These are phyloP conservation scores for Globisporangium alternatum DNA, from an alignment of 352 stramenopile species.

Conservation along the genomic window DNA sequence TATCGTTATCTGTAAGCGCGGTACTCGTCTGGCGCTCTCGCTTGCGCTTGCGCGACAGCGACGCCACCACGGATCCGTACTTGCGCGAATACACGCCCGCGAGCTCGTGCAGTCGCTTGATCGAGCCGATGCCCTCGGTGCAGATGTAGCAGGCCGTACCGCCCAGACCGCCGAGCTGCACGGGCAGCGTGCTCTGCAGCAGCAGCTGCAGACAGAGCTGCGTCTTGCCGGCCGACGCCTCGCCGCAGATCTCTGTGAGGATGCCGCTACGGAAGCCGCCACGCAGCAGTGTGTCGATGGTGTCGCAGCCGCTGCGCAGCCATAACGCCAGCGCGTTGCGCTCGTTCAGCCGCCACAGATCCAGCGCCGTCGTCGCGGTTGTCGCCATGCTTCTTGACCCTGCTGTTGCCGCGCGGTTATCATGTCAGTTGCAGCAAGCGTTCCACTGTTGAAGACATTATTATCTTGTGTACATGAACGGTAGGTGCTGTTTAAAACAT, in stretches of 20 bases:
- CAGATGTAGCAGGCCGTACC: slow-evolving; percentile 77
- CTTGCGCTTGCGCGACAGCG: slow-evolving; percentile 49
- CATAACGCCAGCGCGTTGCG: slow-evolving; percentile 24
- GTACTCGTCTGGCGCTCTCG: slow-evolving; percentile 9
- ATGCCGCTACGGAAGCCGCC: slow-evolving; percentile 70
- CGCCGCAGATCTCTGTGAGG: slow-evolving; percentile 72
- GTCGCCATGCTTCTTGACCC: slow-evolving; percentile 2
- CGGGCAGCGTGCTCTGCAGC: slow-evolving; percentile 58
- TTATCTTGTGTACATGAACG: neutral
- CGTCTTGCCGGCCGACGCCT: slow-evolving; percentile 76
- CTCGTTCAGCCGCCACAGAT: slow-evolving; percentile 34
- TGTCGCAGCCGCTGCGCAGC: slow-evolving; percentile 51
- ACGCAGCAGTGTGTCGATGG: slow-evolving; percentile 50
- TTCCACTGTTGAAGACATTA: neutral
- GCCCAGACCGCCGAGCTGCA: slow-evolving; percentile 45
- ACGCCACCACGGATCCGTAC: slow-evolving; percentile 37
- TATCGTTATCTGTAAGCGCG: neutral
- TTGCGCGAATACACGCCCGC: slow-evolving; percentile 42
- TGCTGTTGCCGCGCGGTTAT: neutral
- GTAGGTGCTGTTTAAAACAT: neutral
- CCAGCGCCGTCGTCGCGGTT: slow-evolving; percentile 32
- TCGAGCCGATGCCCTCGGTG: slow-evolving; percentile 65
- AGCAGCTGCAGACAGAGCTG: slow-evolving; percentile 77
- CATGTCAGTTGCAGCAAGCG: slow-evolving; percentile 3
- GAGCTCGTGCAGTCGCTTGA: slow-evolving; percentile 73